Evolutionary conservation across 805 yeast species (phyloP).

Genomic region (Starmera dryadoides): DNA sequence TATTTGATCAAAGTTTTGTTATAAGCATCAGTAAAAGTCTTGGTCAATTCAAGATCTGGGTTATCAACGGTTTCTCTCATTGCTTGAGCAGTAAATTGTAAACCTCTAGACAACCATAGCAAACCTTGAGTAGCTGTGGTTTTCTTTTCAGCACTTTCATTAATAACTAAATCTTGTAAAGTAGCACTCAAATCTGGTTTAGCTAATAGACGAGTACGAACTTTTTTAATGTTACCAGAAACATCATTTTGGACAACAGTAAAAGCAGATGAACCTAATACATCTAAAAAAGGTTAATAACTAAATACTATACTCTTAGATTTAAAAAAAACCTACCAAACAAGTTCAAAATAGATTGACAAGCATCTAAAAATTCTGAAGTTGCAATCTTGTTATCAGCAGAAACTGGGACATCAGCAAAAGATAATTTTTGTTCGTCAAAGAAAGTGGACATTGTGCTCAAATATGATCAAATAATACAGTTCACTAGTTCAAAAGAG

Average conservation of each 20-base stretch:
- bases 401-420: conserved; percentile 63
- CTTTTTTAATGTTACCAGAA: conserved; percentile 78
- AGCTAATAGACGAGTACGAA: conserved; percentile 56
- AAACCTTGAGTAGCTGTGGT: conserved; percentile 88
- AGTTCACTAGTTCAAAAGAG: not conserved
- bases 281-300: conserved; percentile 28
- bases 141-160: conserved; percentile 56
- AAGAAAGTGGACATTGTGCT: conserved; percentile 67
- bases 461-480: too few species aligned
- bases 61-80: conserved; percentile 70
- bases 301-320: not conserved
- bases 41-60: conserved; percentile 56
- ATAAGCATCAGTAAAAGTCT: conserved; percentile 82
- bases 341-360: conserved; percentile 74
- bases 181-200: conserved; percentile 61
- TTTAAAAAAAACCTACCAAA: conserved; percentile 41
- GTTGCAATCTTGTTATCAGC: conserved; percentile 62
- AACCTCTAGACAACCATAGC: conserved; percentile 80
- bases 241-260: conserved; percentile 80
- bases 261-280: conserved; percentile 81
- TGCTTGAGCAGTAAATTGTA: conserved; percentile 86
- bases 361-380: conserved; percentile 69
- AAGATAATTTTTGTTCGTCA: conserved; percentile 68
- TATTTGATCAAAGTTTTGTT: conserved; percentile 70
- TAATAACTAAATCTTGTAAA: conserved; percentile 67